Base-by-base conservation (phyloP, 305 asterid species). In the Solanum hybrid region DNA sequence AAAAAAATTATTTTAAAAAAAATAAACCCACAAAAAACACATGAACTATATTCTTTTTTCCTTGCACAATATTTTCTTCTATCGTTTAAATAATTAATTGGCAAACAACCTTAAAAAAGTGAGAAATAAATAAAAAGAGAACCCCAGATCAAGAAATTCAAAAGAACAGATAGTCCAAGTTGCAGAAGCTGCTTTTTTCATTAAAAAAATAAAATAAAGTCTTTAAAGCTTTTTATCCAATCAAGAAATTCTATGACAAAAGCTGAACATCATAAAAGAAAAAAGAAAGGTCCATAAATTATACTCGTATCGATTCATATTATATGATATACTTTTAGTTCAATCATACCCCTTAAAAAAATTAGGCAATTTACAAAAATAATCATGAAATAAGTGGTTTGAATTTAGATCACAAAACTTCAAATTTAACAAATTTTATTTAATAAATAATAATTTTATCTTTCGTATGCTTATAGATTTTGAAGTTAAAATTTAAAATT, bases 181-280 rank as follows among this genome's bases (percentile, higher is more conserved):
- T 51, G 76, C 88, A 84, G 76, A 20, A 51, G 4, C 88, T 84
- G 4, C 11, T 84, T 45, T 84, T 51, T 51, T 51, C 12, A 51
- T 10, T 57, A 2, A 57, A 57, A 51, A 84, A 83, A 72, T 45
- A 84, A 84, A 83, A 45, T 32, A 27, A 83, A 51, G 32, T 84
- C 76, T 29, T 51, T 84, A 84, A 51, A 79, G 57, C 79, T 92
- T 91, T 91, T 88, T 88, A 73, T 89, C 75, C 79, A 79, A 80
- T 90, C 93, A 90, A 91, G 90, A 93, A 89, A 87, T 90, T 92
- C 88, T 57, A 51, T 24, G 31, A 29, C 89, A 51, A 88, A 86
- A 86, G 76, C 41, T 84, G 76, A 86, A 61, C 89, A 27, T 15
- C 57, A 78, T 12, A 88, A 20, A 34, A 3, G 41, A 39, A 80